These are phyloP conservation scores for Pyrenochaeta sp. DNA, from an alignment of 2,329 filamentous ascomycete genomes.

Conservation along the genomic window DNA sequence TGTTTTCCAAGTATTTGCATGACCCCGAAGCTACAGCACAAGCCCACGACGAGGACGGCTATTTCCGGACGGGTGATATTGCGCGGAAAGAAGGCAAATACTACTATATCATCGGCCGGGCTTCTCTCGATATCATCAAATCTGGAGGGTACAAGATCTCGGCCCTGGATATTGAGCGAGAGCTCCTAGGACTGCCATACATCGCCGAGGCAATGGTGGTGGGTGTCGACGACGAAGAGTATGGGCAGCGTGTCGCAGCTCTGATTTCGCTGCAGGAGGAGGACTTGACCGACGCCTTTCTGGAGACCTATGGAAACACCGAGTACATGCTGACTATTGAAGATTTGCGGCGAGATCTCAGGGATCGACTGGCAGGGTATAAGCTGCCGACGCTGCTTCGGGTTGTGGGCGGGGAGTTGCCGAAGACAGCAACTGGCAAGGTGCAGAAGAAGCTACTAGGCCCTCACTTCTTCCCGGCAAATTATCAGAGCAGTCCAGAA, in stretches of 20 bases:
- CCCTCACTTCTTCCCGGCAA: conserved; percentile 48
- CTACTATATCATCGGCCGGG: conserved; percentile 64
- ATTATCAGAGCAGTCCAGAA: conserved; percentile 29
- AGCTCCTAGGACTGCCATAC: conserved; percentile 59
- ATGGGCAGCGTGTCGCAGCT: conserved; percentile 64
- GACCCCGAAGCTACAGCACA: conserved; percentile 56
- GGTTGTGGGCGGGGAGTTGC: conserved; percentile 56
- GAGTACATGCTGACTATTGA: conserved; percentile 48
- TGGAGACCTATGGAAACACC: conserved; percentile 22
- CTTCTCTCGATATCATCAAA: conserved; percentile 64
- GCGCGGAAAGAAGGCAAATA: conserved; percentile 52
- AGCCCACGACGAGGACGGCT: conserved; percentile 58
- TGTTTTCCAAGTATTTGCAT: conserved; percentile 53
- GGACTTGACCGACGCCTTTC: conserved; percentile 31
- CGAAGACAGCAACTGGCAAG: conserved; percentile 60
- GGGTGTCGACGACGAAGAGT: conserved; percentile 63
- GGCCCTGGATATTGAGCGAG: conserved; percentile 63
- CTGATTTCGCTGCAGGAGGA: conserved; percentile 55
- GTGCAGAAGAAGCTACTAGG: conserved; percentile 60
- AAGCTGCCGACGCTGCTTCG: conserved; percentile 60
- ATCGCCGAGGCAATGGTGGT: conserved; percentile 63
- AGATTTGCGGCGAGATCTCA: conserved; percentile 54
- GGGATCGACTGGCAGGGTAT: conserved; percentile 56
- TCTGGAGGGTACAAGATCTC: conserved; percentile 65
- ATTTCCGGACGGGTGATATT: conserved; percentile 60